Base-by-base conservation (phyloP, 257 asterid species). In the Avicennia marina region DNA sequence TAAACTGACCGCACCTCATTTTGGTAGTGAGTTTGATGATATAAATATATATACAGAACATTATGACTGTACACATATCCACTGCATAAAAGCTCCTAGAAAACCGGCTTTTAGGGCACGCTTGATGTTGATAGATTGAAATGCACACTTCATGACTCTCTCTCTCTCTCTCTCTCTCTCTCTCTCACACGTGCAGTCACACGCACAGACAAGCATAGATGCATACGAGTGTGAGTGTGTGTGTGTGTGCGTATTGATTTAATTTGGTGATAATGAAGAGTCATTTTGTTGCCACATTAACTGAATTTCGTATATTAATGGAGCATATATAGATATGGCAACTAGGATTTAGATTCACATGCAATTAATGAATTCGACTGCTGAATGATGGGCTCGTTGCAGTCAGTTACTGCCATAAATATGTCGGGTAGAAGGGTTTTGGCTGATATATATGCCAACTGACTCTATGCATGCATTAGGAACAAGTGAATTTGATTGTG, bases 61-160 rank as follows among this genome's bases (percentile, higher is more conserved):
- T n/a, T n/a, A n/a, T n/a, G n/a, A 5, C 4, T 31, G 9, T 31
- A 31, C 34, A 31, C 50, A 7, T 39, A 49, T 54, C 53, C 29
- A 53, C 26, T 33, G 16, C 26, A 40, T 13, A 11, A 61, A 59
- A 48, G 67, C 27, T 27, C 79, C 79, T 59, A 19, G 64, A 33
- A 68, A 73, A 58, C 41, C 42, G 79, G 75, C 79, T 73, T 73
- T 73, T 68, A 47, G 15, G 42, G 75, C 79, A 73, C 75, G 79
- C 75, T 48, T 60, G 62, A 48, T 47, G 47, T n/a, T n/a, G n/a
- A n/a, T n/a, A n/a, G n/a, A n/a, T n/a, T n/a, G 52, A 60, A 55
- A 62, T 53, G 36, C 44, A 11, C n/a, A n/a, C n/a, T n/a, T n/a
- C n/a, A n/a, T n/a, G n/a, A n/a, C 32, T 24, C 49, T n/a, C 56